A percentile compares a stretch with the other conserved stretches of the same genome.
phyloP scores from a whole-genome alignment of 2,329 filamentous ascomycete genomes.

The Xylaria digitata region DNA sequence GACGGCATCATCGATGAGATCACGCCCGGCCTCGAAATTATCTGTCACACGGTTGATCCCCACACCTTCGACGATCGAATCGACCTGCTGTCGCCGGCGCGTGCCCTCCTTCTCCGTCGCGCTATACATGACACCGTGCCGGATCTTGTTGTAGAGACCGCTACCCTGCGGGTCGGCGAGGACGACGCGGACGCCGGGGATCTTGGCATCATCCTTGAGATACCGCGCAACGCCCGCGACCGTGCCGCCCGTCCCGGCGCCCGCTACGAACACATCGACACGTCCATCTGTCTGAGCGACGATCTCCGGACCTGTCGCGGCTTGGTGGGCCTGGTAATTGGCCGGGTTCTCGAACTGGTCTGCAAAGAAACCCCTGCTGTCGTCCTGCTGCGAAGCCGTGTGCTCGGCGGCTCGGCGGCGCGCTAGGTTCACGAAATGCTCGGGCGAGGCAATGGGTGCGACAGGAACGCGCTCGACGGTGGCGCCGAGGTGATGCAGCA shows the following conservation, averaged over 20 bases:
- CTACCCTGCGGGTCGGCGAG: slow-evolving; percentile 95
- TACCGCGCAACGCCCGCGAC: slow-evolving; percentile 87
- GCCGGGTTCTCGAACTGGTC: slow-evolving; percentile 95
- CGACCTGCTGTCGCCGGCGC: slow-evolving; percentile 87
- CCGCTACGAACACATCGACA: slow-evolving; percentile 89
- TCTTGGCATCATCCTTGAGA: slow-evolving; percentile 74
- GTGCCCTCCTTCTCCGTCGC: slow-evolving; percentile 90
- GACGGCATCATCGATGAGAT: slow-evolving; percentile 90
- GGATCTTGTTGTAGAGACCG: slow-evolving; percentile 90
- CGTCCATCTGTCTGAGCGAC: slow-evolving; percentile 77
- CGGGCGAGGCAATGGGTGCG: slow-evolving; percentile 90
- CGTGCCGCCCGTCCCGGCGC: slow-evolving; percentile 94
- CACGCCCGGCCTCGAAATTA: slow-evolving; percentile 89
- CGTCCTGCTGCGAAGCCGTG: slow-evolving; percentile 65
- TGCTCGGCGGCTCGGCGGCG: slow-evolving; percentile 80
- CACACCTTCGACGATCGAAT: slow-evolving; percentile 95
- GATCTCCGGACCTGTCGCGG: slow-evolving; percentile 90
- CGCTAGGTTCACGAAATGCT: slow-evolving; percentile 95
- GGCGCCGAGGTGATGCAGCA: slow-evolving; percentile 89
- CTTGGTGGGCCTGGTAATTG: slow-evolving; percentile 87
- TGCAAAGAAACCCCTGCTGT: slow-evolving; percentile 88
- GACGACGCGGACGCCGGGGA: slow-evolving; percentile 68
- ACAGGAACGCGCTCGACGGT: slow-evolving; percentile 91
- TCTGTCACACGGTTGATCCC: slow-evolving; percentile 94
- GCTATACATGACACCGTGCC: slow-evolving; percentile 96